Base-by-base conservation (phyloP, 345 rosid genomes). In the Gossypium bickii region DNA sequence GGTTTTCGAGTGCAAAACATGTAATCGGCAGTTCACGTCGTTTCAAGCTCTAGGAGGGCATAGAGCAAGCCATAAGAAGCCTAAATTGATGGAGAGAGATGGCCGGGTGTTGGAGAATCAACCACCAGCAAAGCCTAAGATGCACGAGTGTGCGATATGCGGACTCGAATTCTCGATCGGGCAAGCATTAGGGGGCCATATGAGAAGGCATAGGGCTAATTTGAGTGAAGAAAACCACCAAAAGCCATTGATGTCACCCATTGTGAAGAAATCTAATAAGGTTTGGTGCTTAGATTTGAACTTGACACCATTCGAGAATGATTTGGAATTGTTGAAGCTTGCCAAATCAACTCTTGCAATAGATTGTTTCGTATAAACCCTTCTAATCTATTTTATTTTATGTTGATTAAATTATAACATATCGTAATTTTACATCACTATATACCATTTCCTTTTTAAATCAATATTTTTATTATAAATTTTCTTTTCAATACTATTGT, bases 101-200 rank as follows among this genome's bases (percentile, higher is more conserved):
- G 79, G 72, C 1, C 75, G 57, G 16, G 3, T 48, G 17, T 48
- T 63, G 1, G 80, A 80, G 60, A 45, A 64, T 1, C 73, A 72
- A 2, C 56, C 84, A 0, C 85, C 90, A 7, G 73, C 47, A 2
- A 89, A 89, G 77, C 79, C 86, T 2, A 90, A 88, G 72, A 80
- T 87, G 1, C 98, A 94, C 38, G 92, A 89, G 84, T 94, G 98
- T 76, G 89, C 97, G 6, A 86, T 94, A 0, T 94, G 98, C 48
- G 98, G 98, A 3, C 83, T 88, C 0, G 94, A 90, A 82, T 94
- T 94, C 55, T 82, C 97, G 0, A 84, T 94, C 34, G 97, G 92
- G 3, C 94, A 89, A 72, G 91, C 94, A 2, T 63, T 87, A 20
- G 91, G 91, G 0, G 91, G 94, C 7, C 94, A 89, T 76, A 88